A percentile compares a stretch with the other conserved stretches of the same genome.
Evolutionary conservation across 345 rosid genomes (phyloP).

Genomic region (Populus tremula): DNA sequence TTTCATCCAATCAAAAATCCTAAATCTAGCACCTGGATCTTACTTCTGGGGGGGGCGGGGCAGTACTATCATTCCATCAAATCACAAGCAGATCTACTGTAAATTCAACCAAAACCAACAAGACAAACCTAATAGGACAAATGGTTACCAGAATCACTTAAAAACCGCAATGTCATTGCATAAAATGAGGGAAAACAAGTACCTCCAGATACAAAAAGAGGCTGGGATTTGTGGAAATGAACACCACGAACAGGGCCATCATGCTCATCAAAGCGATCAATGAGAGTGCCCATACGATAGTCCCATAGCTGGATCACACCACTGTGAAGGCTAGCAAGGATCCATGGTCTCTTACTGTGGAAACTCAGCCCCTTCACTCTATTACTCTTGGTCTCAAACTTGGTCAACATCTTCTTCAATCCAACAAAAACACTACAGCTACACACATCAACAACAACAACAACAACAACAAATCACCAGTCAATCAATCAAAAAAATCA

Average conservation of each 20-base stretch:
- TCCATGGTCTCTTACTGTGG: conserved; percentile 96
- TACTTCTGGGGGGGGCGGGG: neutral
- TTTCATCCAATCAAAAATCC: neutral
- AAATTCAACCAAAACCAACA: neutral
- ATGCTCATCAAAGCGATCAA: conserved; percentile 92
- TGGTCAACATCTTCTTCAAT: conserved; percentile 68
- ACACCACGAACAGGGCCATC: conserved; percentile 99
- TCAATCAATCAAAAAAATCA: neutral
- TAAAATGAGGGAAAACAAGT: neutral
- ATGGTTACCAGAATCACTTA: neutral
- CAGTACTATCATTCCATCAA: neutral
- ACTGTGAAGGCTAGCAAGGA: conserved; percentile 95
- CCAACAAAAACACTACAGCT: conserved; percentile 1
- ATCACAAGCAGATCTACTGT: neutral
- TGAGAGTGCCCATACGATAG: conserved; percentile 93
- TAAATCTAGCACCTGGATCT: neutral
- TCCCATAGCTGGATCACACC: conserved; percentile 99
- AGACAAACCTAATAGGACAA: neutral
- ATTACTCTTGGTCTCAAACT: conserved; percentile 97
- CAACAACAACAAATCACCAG: neutral
- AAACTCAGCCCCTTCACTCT: conserved; percentile 96
- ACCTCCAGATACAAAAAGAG: conserved; percentile 96
- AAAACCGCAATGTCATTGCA: neutral
- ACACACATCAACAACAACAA: neutral
- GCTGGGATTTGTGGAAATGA: conserved; percentile 90